Conservation (phyloP, 495 filamentous ascomycete species). For the Amphirosellinia nigrospora region DNA sequence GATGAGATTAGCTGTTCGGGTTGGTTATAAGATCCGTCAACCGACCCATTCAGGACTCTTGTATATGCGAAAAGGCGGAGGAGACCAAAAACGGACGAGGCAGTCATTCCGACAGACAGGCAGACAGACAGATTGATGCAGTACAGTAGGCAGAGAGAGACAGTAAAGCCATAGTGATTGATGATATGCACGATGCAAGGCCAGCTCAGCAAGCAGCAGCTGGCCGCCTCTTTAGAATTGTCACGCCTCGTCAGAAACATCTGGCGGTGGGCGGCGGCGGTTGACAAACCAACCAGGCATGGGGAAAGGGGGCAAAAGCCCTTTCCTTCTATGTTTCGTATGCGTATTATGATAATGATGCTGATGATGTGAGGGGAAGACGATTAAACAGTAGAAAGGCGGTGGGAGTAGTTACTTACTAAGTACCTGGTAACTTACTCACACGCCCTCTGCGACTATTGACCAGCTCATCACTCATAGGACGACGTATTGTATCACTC, state of each 20-base stretch:
- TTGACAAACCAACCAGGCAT: not conserved
- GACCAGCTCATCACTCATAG: slow-evolving; percentile 22
- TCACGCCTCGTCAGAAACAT: slow-evolving; percentile 23
- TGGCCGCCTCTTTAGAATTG: slow-evolving; percentile 20
- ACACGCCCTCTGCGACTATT: not conserved
- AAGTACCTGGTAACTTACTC: not conserved
- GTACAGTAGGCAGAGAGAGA: no score
- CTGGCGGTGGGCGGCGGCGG: slow-evolving; percentile 22
- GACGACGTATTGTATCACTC: slow-evolving; percentile 20
- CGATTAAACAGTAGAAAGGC: slow-evolving; percentile 7
- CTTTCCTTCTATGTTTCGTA: not conserved
- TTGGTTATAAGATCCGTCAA: not conserved
- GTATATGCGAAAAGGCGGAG: slow-evolving; percentile 13
- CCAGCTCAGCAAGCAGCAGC: slow-evolving; percentile 26
- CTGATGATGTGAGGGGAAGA: not conserved
- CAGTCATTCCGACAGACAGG: not conserved
- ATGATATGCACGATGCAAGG: slow-evolving; percentile 26
- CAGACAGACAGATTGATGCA: not conserved
- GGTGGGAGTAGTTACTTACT: slow-evolving; percentile 17
- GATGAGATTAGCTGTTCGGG: not conserved
- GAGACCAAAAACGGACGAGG: not conserved
- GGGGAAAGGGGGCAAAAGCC: not conserved
- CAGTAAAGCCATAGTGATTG: slow-evolving; percentile 10
- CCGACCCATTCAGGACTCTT: slow-evolving; percentile 4
- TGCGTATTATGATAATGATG: not conserved